phyloP scores from a whole-genome alignment of 495 filamentous ascomycete species.

The Mycothermus thermophilus region DNA sequence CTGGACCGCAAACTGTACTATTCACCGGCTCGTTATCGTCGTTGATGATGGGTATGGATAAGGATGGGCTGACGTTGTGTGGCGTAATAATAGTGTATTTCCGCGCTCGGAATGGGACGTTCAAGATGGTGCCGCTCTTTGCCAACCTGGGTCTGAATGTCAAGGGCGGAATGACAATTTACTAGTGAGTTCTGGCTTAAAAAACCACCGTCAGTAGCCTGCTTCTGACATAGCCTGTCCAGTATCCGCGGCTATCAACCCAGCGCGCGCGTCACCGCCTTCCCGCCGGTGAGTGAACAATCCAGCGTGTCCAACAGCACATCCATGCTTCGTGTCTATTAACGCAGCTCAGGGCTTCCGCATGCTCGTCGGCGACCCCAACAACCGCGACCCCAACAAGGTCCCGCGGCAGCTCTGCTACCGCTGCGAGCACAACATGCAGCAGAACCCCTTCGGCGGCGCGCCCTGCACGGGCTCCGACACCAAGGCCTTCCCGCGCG shows the following conservation, averaged over 20 bases:
- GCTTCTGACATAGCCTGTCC: background rate
- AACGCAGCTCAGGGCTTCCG: conserved; percentile 33
- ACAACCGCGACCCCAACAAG: conserved; percentile 19
- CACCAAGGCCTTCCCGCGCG: conserved; percentile 28
- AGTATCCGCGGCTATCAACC: conserved; percentile 13
- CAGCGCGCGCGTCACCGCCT: conserved; percentile 25
- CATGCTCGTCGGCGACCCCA: conserved; percentile 37
- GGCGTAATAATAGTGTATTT: too few relatives aligned
- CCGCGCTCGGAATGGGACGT: conserved; percentile 32
- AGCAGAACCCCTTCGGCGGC: conserved; percentile 22
- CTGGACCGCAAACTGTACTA: conserved; percentile 33
- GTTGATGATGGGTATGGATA: too few relatives aligned
- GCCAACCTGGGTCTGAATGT: conserved; percentile 26
- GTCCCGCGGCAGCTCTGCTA: conserved; percentile 30
- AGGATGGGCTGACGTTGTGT: too few relatives aligned
- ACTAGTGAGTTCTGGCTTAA: conserved; percentile 30
- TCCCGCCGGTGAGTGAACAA: conserved; percentile 27
- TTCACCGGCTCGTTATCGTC: too few relatives aligned
- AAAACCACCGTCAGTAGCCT: too few relatives aligned
- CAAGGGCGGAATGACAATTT: conserved; percentile 31
- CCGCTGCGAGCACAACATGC: conserved; percentile 27
- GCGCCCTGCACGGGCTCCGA: conserved; percentile 18
- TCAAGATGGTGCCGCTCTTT: conserved; percentile 27
- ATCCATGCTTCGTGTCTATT: background rate
- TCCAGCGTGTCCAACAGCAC: too few relatives aligned